A percentile compares a stretch with the other conserved stretches of the same genome.
Conservation (phyloP, 257 asterid genomes). For the Fraxinus pennsylvanica region DNA sequence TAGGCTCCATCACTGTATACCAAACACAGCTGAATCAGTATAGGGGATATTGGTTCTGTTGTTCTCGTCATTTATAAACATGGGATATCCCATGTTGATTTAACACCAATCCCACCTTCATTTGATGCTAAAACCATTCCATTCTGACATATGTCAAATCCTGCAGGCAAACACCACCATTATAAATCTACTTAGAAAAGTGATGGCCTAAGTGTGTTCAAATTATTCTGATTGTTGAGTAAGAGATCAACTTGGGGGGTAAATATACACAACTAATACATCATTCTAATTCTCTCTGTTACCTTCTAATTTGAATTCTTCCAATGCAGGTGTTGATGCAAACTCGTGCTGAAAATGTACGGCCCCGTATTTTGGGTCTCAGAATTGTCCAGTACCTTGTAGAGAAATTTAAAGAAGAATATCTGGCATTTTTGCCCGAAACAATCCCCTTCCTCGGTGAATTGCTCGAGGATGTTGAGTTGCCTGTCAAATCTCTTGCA, state of each 20-base stretch:
- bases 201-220: background rate
- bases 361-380: slow-evolving; percentile 73
- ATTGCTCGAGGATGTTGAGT: slow-evolving; percentile 78
- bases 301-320: background rate
- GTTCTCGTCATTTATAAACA: background rate
- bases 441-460: slow-evolving; percentile 91
- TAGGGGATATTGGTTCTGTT: background rate
- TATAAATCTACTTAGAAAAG: background rate
- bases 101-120: background rate
- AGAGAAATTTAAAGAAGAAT: slow-evolving; percentile 86
- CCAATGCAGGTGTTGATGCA: slow-evolving; percentile 81
- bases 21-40: no score
- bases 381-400: slow-evolving; percentile 61
- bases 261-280: background rate
- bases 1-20: background rate
- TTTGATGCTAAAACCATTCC: background rate
- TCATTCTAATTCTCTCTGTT: background rate
- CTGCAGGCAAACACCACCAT: background rate
- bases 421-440: slow-evolving; percentile 66
- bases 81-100: background rate
- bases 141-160: background rate
- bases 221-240: no score
- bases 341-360: slow-evolving; percentile 79
- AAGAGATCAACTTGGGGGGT: background rate
- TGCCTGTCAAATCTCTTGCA: slow-evolving; percentile 75